phyloP scores from a whole-genome alignment of 805 yeast genomes.

The Yamadazyma philogaea region DNA sequence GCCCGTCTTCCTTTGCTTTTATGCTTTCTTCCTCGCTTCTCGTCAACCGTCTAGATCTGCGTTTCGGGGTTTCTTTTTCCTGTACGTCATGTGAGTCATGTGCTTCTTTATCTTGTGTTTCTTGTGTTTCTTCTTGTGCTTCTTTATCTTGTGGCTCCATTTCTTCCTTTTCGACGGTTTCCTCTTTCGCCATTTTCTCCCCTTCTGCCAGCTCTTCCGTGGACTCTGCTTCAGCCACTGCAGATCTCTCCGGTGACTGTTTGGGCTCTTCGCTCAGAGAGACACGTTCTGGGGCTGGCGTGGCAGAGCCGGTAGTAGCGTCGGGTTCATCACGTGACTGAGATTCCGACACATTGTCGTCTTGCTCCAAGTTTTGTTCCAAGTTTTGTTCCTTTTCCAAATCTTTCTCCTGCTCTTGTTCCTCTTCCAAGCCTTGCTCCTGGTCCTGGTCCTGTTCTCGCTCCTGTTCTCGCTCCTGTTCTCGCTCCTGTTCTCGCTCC shows the following conservation, averaged over 20 bases:
- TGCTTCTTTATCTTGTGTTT: neutral
- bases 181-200: no score
- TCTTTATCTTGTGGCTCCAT: neutral
- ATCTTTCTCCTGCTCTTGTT: neutral
- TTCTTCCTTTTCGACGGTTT: no score
- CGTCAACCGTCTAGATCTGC: slow-evolving; percentile 3
- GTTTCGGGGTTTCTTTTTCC: neutral
- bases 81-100: no score
- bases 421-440: neutral
- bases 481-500: neutral
- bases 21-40: neutral
- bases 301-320: no score
- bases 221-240: no score
- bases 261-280: no score
- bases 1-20: neutral
- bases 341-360: no score
- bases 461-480: neutral
- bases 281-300: no score
- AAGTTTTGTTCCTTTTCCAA: neutral
- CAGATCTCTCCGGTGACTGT: no score
- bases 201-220: no score
- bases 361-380: neutral
- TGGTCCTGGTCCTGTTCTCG: slow-evolving; percentile 6
- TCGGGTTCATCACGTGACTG: no score
- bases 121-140: neutral